Conservation (phyloP, 2,329 filamentous ascomycete species). For the Fusarium sulawesiense region DNA sequence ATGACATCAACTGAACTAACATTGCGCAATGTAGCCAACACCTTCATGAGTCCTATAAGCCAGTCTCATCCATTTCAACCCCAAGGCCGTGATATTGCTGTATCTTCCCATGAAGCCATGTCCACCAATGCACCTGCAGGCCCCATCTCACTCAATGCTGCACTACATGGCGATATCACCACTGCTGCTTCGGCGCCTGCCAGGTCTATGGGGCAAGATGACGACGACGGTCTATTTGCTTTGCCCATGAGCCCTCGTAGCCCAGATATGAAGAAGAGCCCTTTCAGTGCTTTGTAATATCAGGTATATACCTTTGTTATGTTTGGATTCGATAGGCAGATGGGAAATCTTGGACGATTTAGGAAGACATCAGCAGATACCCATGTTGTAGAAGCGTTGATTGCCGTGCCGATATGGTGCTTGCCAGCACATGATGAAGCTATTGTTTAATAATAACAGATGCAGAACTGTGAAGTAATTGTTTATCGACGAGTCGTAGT, state of each 20-base stretch:
- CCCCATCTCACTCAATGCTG: constrained; percentile 52
- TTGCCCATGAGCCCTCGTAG: constrained; percentile 87
- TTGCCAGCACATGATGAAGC: neutral
- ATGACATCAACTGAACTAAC: constrained; percentile 35
- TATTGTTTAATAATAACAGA: neutral
- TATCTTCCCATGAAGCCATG: constrained; percentile 52
- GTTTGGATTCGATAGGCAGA: neutral
- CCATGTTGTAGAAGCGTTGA: constrained; percentile 30
- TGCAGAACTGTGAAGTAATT: neutral
- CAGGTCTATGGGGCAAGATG: constrained; percentile 41
- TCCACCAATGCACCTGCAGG: constrained; percentile 36
- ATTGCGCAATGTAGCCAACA: constrained; percentile 47
- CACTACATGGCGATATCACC: constrained; percentile 42
- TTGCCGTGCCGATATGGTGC: neutral
- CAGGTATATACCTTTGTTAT: neutral
- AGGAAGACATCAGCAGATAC: constrained; percentile 28
- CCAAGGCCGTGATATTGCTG: constrained; percentile 49
- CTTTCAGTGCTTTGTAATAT: constrained; percentile 70
- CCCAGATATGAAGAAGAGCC: constrained; percentile 86
- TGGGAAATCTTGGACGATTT: constrained; percentile 1
- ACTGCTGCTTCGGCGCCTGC: constrained; percentile 31
- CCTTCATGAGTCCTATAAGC: constrained; percentile 49
- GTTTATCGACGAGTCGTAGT: neutral
- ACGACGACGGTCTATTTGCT: constrained; percentile 85
- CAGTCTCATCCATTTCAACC: constrained; percentile 51